These are phyloP conservation scores for Pseudogymnoascus destructans DNA, from an alignment of 2,329 filamentous ascomycete genomes.

Conservation along the genomic window DNA sequence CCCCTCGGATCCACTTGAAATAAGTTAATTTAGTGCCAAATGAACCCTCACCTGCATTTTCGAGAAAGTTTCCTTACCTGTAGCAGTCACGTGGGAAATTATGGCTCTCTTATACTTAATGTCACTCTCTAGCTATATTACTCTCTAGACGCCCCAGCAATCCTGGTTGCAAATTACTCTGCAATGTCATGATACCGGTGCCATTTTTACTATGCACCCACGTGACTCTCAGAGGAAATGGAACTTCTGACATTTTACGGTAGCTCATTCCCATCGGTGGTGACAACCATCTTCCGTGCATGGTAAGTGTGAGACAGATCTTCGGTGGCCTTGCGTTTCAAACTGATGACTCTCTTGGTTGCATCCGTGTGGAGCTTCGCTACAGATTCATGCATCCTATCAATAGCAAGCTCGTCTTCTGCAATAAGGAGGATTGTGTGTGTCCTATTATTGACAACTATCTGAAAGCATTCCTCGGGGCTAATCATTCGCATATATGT, in stretches of 20 bases:
- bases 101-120: no score
- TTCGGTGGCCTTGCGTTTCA: not conserved
- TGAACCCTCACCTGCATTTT: not conserved
- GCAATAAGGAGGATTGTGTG: not conserved
- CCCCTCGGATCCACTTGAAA: not conserved
- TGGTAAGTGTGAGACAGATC: not conserved
- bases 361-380: not conserved
- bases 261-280: no score
- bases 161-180: not conserved
- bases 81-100: not conserved
- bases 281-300: not conserved
- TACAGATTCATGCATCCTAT: not conserved
- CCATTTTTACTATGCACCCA: not conserved
- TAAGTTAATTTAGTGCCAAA: not conserved
- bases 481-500: not conserved
- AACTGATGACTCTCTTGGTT: not conserved
- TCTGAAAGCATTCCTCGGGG: not conserved
- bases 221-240: no score
- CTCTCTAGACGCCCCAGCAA: no score
- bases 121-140: no score
- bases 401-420: not conserved
- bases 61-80: no score
- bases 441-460: no score
- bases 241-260: no score
- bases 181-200: not conserved